Evolutionary conservation across 78 protist genomes (phyloP).

Genomic region (Pigoraptor vietnamica): DNA sequence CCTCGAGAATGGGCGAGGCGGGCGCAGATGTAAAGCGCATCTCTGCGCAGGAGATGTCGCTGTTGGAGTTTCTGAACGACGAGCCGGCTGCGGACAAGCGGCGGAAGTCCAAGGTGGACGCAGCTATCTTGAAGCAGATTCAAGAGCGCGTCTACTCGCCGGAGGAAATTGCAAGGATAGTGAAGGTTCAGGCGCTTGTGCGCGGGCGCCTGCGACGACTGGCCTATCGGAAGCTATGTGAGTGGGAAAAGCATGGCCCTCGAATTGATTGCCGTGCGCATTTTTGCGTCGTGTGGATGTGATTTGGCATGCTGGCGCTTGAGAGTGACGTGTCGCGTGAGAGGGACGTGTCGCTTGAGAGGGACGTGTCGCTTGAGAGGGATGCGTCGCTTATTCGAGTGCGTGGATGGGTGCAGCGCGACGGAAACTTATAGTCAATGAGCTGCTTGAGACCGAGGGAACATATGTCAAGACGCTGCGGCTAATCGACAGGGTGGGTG

Average conservation of each 20-base stretch:
- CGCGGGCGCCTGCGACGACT: neutral
- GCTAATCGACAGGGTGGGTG: neutral
- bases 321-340: too few relatives aligned
- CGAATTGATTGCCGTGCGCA: too few relatives aligned
- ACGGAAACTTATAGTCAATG: neutral
- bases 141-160: neutral
- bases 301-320: too few relatives aligned
- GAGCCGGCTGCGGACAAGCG: neutral
- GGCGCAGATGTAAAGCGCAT: neutral
- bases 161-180: neutral
- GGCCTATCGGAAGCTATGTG: neutral
- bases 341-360: too few relatives aligned
- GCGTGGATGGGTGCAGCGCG: neutral
- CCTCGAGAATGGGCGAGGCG: too few relatives aligned
- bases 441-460: slow-evolving; percentile 16
- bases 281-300: neutral
- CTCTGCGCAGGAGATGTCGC: neutral
- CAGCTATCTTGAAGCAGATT: neutral
- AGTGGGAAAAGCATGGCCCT: too few relatives aligned
- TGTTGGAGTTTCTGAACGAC: neutral
- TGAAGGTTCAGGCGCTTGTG: neutral
- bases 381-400: neutral
- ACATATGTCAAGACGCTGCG: slow-evolving; percentile 15
- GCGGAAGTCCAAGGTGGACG: neutral
- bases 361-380: too few relatives aligned